These are phyloP conservation scores for Camellia granthamiana DNA, from an alignment of 148 eudicot genomes.

Conservation along the genomic window DNA sequence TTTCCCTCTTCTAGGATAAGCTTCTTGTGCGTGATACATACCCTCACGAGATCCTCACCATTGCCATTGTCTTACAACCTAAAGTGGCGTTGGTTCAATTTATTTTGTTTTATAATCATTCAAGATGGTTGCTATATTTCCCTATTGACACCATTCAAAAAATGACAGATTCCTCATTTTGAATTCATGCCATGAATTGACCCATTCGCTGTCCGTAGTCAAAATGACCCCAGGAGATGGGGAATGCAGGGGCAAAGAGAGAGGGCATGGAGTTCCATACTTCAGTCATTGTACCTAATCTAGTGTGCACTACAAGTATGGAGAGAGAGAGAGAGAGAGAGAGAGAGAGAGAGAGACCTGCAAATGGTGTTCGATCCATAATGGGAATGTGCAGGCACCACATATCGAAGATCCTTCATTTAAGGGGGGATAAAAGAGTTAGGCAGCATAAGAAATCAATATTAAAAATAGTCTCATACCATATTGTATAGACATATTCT, in stretches of 20 bases:
- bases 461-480: slow-evolving; percentile 2
- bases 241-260: neutral
- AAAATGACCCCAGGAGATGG: no score
- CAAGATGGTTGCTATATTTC: no score
- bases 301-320: neutral
- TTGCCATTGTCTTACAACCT: no score
- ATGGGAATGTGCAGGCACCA: slow-evolving; percentile 65
- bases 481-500: neutral
- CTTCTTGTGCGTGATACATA: no score
- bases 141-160: no score
- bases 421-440: slow-evolving; percentile 11
- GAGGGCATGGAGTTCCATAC: neutral
- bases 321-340: slow-evolving; percentile 3
- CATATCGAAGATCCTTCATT: slow-evolving; percentile 53
- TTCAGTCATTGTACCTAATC: neutral
- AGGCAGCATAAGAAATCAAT: slow-evolving; percentile 2
- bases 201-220: no score
- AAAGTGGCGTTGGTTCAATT: no score
- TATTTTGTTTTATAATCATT: no score
- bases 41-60: no score
- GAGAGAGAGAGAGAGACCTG: slow-evolving; percentile 28
- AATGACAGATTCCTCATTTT: no score
- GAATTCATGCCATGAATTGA: no score
- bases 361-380: slow-evolving; percentile 51
- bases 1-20: no score